These are phyloP conservation scores for Aphanomyces euteiches DNA, from an alignment of 352 stramenopile genomes.

Conservation along the genomic window DNA sequence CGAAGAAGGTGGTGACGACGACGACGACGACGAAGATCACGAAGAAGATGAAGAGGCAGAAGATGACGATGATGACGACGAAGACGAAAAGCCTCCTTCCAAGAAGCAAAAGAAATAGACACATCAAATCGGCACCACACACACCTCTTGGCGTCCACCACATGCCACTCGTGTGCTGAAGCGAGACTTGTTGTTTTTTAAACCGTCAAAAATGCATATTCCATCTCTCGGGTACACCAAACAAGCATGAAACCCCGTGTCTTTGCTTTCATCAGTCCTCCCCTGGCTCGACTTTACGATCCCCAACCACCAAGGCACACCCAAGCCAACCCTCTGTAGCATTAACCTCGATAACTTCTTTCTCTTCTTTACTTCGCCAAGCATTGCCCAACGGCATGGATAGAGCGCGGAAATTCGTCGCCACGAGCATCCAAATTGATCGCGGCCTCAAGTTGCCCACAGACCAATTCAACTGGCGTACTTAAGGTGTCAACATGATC, in stretches of 20 bases:
- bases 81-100: slow-evolving; percentile 24
- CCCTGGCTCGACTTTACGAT: too few species aligned
- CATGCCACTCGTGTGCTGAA: background rate
- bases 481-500: slow-evolving; percentile 2
- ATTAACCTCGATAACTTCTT: too few species aligned
- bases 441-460: background rate
- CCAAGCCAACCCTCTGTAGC: too few species aligned
- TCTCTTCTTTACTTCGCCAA: too few species aligned
- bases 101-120: slow-evolving; percentile 33
- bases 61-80: slow-evolving; percentile 26
- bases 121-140: background rate
- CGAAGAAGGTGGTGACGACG: slow-evolving; percentile 21
- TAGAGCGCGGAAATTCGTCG: too few species aligned
- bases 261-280: too few species aligned
- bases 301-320: too few species aligned
- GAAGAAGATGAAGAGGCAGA: slow-evolving; percentile 28
- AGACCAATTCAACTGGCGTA: background rate
- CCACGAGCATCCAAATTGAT: background rate
- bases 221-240: background rate
- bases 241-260: background rate
- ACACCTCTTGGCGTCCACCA: background rate
- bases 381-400: too few species aligned
- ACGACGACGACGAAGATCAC: slow-evolving; percentile 25
- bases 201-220: background rate
- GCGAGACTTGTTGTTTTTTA: slow-evolving; percentile 18